phyloP scores from a whole-genome alignment of 1,139 yeast genomes.

The Meyerozyma carpophila region DNA sequence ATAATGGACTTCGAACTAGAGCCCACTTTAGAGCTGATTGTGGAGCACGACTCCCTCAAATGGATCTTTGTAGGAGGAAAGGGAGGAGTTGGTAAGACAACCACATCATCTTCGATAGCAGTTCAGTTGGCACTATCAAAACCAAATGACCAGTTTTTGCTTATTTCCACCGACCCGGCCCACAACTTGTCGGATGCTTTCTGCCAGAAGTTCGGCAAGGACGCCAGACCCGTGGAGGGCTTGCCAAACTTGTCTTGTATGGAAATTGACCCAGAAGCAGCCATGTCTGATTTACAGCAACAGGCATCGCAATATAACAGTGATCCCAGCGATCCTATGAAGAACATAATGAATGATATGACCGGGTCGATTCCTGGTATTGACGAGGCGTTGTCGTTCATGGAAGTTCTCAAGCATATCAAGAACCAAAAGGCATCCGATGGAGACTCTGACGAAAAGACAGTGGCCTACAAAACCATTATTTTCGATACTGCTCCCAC shows the following conservation, averaged over 20 bases:
- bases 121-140: slow-evolving; percentile 81
- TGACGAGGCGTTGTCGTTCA: slow-evolving; percentile 94
- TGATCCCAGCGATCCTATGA: slow-evolving; percentile 58
- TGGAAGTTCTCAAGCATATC: slow-evolving; percentile 96
- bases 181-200: slow-evolving; percentile 96
- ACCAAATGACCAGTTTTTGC: slow-evolving; percentile 73
- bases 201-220: slow-evolving; percentile 96
- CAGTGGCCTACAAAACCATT: slow-evolving; percentile 68
- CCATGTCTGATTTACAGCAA: slow-evolving; percentile 81
- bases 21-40: slow-evolving; percentile 62
- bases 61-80: slow-evolving; percentile 99
- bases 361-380: slow-evolving; percentile 97
- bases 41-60: slow-evolving; percentile 65
- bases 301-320: slow-evolving; percentile 51
- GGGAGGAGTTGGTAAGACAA: slow-evolving; percentile 99
- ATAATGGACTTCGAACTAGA: slow-evolving; percentile 48
- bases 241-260: slow-evolving; percentile 84
- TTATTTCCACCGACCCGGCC: slow-evolving; percentile 97
- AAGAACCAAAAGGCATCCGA: slow-evolving; percentile 57
- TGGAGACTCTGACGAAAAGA: slow-evolving; percentile 27
- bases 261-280: slow-evolving; percentile 97
- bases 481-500: slow-evolving; percentile 98
- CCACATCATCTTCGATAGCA: slow-evolving; percentile 93
- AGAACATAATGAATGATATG: slow-evolving; percentile 79
- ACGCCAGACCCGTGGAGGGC: slow-evolving; percentile 90